Base-by-base conservation (phyloP, 768 basidiomycete species). In the Lenzites betulinus region DNA sequence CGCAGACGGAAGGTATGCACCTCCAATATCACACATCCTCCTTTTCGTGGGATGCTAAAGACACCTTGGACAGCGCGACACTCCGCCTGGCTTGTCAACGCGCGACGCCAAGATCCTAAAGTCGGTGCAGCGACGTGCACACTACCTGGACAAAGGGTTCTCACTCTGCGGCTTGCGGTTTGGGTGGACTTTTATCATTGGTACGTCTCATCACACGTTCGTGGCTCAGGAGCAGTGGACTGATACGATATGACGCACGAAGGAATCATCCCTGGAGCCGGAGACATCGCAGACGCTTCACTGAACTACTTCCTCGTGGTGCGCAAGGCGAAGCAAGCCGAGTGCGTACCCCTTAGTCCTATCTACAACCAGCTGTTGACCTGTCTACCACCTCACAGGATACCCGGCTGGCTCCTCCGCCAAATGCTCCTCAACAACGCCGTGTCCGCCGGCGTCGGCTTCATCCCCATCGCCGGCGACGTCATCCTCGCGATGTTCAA, bases 71-170 rank as follows among this genome's bases (percentile, higher is more conserved):
- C 30, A 91, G 90, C 83, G 92, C 41, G 83, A 79, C 18, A 73
- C 83, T 0, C 94, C 94, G 0, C 83, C 85, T 9, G 93, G 93
- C 0, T 80, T 97, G 2, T 90, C 90, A 0, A 71, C 79, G 16
- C 83, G 89, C 23, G 95, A 97, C 65, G 82, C 82, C 38, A 83
- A 83, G 50, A 87, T 94, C 51, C 79, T 97, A 42, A 82, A 81
- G 64, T 83, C 86, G 20, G 85, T 97, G 33, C 85, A 90, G 68
- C 79, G 81, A 35, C 80, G 93, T 7, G 93, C 93, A 1, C 91
- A 90, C 66, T 84, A 88, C 70, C 87, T 97, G 55, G 95, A 97
- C 76, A 94, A 92, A 73, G 87, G 91, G 2, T 92, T 97, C 78
- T 78, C 70, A 43, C 30, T 96, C 1, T 89, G 87, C 61, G 93